Conservation (phyloP, 768 basidiomycete species). For the Nidularia sp. region DNA sequence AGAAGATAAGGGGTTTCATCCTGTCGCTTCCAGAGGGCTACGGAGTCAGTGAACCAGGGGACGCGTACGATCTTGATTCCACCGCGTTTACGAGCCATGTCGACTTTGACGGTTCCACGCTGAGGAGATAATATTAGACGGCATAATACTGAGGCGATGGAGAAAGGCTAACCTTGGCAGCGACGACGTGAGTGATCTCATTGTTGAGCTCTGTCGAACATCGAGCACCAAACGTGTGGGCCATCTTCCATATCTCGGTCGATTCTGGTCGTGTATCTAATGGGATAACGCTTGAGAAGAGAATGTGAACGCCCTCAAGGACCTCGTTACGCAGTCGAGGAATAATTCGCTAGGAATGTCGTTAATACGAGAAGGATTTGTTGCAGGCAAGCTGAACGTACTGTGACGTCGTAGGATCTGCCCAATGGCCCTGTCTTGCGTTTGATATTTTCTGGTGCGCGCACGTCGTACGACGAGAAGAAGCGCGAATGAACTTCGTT, state of each 20-base stretch:
- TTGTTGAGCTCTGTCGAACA: slow-evolving; percentile 66
- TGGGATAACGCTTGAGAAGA: slow-evolving; percentile 95
- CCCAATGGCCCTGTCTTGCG: slow-evolving; percentile 18
- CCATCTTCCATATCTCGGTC: slow-evolving; percentile 83
- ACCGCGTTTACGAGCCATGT: slow-evolving; percentile 71
- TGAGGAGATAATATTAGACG: slow-evolving; percentile 19
- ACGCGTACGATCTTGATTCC: slow-evolving; percentile 83
- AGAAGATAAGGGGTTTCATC: slow-evolving; percentile 77
- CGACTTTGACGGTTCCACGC: slow-evolving; percentile 91
- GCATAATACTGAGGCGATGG: neutral
- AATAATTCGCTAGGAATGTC: slow-evolving; percentile 66
- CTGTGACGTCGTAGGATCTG: slow-evolving; percentile 70
- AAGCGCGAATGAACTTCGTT: slow-evolving; percentile 75
- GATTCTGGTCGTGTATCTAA: slow-evolving; percentile 77
- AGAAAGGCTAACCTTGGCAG: slow-evolving; percentile 62
- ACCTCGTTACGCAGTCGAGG: slow-evolving; percentile 73
- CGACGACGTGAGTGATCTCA: slow-evolving; percentile 85
- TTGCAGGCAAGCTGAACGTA: slow-evolving; percentile 29
- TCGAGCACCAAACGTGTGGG: slow-evolving; percentile 83
- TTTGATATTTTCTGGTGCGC: slow-evolving; percentile 19
- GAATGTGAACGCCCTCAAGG: slow-evolving; percentile 73
- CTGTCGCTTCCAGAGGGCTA: slow-evolving; percentile 83
- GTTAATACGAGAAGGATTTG: slow-evolving; percentile 1
- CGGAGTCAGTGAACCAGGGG: slow-evolving; percentile 85
- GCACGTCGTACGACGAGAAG: slow-evolving; percentile 62